These are phyloP conservation scores for Populus davidiana DNA, from an alignment of 345 rosid genomes.

Conservation along the genomic window DNA sequence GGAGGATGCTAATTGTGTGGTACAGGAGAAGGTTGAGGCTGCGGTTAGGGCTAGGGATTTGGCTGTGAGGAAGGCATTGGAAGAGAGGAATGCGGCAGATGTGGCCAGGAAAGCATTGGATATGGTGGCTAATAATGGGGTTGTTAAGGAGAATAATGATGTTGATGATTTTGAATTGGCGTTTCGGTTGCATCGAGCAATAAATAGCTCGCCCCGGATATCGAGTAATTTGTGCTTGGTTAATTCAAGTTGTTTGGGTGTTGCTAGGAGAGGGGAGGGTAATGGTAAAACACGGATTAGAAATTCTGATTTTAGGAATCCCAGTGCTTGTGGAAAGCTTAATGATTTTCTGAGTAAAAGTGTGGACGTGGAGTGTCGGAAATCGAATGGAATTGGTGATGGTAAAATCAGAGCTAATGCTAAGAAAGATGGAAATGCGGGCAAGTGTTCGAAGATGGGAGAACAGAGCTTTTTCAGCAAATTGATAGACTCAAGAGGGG, in stretches of 20 bases:
- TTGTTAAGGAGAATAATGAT: conserved; percentile 16
- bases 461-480: conserved; percentile 28
- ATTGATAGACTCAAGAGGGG: conserved; percentile 18
- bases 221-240: conserved; percentile 22
- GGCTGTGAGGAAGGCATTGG: conserved; percentile 23
- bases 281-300: neutral
- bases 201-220: conserved; percentile 35
- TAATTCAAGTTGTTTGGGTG: conserved; percentile 6
- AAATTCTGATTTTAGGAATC: neutral
- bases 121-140: conserved; percentile 8
- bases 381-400: neutral
- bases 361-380: neutral
- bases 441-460: conserved; percentile 19
- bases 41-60: conserved; percentile 31
- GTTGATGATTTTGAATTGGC: conserved; percentile 35
- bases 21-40: conserved; percentile 21
- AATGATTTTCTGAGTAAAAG: neutral
- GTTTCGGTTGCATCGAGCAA: conserved; percentile 30
- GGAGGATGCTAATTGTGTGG: conserved; percentile 17
- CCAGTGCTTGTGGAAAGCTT: conserved; percentile 7
- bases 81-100: conserved; percentile 18
- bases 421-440: conserved; percentile 1
- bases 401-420: neutral
- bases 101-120: conserved; percentile 16
- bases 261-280: neutral